Base-by-base conservation (phyloP, 1,284 basidiomycete genomes). In the Cutaneotrichosporon cutaneum region DNA sequence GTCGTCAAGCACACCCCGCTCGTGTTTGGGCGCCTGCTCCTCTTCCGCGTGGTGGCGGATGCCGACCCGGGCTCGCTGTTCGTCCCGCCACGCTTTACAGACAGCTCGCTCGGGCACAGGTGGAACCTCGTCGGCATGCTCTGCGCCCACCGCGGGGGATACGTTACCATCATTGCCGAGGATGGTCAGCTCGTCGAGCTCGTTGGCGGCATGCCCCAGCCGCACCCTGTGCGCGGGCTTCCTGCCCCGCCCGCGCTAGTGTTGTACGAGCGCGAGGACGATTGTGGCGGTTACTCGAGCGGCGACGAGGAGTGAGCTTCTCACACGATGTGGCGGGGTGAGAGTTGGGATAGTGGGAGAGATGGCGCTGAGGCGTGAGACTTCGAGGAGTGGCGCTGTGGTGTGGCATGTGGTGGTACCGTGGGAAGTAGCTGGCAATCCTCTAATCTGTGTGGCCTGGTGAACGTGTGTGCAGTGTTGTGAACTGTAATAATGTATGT, bases 101-200 rank as follows among this genome's bases (percentile, higher is more conserved):
- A 55, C 26, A 21, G 35, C 2, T 22, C 27, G 9, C 24, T 45
- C 2, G 39, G 42, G 4, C 26, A 21, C 27, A 4, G 4, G 3
- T 55, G 54, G 54, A 27, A 32, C 42, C 54, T 55, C 16, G 26
- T 44, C 16, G 54, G 54, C 16, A 45, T 44, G 26, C 54, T 55
- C 24, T 44, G 26, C 39, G 54, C 39, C 16, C 54, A 21, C 36
- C 16, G n/a, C 9, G 6, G 14, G 26, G n/a, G 42, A 35, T 55
- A 55, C 26, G 24, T 8, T 16, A 45, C 42, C 4, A 26, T 44
- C 13, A 26, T 55, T 5, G 24, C 22, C 22, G 18, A 32, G 16
- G 54, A 22, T 16, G 39, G 22, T 1, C n/a, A 22, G 3, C 22
- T 55, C 5, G 39, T 45, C 39, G 54, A 45, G 27, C 54, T 55